Evolutionary conservation across 768 basidiomycete species (phyloP), one percentile per base, ranked within the genome.

Genomic region (Termitomyces sp.): DNA sequence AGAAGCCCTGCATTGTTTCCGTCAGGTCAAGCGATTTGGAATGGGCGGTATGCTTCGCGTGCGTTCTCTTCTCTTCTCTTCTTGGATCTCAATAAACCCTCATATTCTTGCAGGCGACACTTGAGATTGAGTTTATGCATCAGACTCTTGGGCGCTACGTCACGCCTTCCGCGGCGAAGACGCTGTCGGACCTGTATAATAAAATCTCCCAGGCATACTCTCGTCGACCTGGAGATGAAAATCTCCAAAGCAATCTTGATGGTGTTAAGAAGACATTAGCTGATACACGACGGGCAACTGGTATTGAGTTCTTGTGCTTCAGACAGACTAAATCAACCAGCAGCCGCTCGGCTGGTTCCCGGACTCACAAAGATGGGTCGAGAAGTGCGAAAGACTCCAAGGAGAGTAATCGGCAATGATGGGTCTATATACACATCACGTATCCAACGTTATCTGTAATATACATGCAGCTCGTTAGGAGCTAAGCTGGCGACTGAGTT

Each of bases 31-130:
- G 65, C 82, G 87, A 48, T 98, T 97, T 67, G 95, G 95, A 17
- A 97, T 98, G 88, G 97, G 97, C 31, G 97, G 97, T 9, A 98
- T 98, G 97, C 80, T 99, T 43, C 85, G 92, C 47, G 95, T 97
- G 69, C 58, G 89, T 78, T 27, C 38, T 45, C 29, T 34, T 41
- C 38, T 45, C 29, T 34, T 41, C 2, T 32, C 23, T 38, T n/a
- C 29, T 51, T 46, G 57, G 42, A 47, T 3, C n/a, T 14, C 4
- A 29, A 16, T 54, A 14, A 21, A 38, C 19, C 8, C 17, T 62
- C 12, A 63, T 59, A 25, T 42, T 54, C 43, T 40, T 37, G 25
- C 69, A 98, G 95, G 97, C 97, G 14, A 98, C 97, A 5, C 86
- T 99, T 27, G 96, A 98, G 72, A 97, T 98, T 63, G 97, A 98